Base-by-base conservation (phyloP, 2,329 filamentous ascomycete species). In the Botryotinia globosa region DNA sequence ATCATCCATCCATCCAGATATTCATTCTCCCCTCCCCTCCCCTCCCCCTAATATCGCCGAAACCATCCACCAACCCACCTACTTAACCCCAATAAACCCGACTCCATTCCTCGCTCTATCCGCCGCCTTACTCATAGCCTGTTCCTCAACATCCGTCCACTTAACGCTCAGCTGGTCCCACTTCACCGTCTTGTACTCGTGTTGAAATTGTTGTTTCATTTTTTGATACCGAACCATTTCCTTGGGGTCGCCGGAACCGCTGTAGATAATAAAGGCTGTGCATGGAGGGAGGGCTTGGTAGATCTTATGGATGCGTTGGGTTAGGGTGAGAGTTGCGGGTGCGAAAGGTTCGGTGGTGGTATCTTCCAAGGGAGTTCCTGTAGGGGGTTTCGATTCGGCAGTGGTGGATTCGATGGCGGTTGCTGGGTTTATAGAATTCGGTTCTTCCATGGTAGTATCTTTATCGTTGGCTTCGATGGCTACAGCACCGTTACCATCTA, bases 81-180 rank as follows among this genome's bases (percentile, higher is more conserved):
- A 91, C 81, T 91, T 92, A 20, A 92, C 88, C 1, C 84, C 84
- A 68, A 92, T 82, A 78, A 92, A 91, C 0, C 87, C 90, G 67
- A 92, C 84, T 2, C 90, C 90, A 51, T 88, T 85, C 65, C 90
- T 85, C 14, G 90, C 90, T 64, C 83, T 83, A 69, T 83, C 83
- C 29, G 87, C 86, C 0, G 89, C 89, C 78, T 82, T 84, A 78
- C 84, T 87, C 76, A 92, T 82, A 54, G 85, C 87, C 82, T 91
- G 88, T 63, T 90, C 88, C 81, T 92, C 90, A 0, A 81, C 83
- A 77, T 91, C 90, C 16, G 89, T 91, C 90, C 90, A 92, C 80
- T 88, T 86, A 73, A 92, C 88, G 77, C 85, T 88, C 51, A 92
- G 82, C 75, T 90, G 82, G 80, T 92, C 89, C 90, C 90, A 92